Conservation (phyloP, 2,329 filamentous ascomycete genomes). For the Knoxdaviesia proteae region DNA sequence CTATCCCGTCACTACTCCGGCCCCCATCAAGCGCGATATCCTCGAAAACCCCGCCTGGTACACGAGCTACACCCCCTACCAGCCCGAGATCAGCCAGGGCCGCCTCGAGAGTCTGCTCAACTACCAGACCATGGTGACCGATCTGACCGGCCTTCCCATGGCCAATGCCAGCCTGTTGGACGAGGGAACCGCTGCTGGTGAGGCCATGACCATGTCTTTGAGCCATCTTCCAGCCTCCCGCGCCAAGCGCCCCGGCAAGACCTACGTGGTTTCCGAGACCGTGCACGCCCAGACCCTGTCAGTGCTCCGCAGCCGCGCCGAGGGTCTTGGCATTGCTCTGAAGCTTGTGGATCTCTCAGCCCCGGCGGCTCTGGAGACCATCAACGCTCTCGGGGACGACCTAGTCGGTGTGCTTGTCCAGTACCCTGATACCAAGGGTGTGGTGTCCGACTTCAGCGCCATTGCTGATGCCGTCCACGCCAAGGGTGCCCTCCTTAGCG, state of each 20-base stretch:
- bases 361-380: constrained; percentile 34
- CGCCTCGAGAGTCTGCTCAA: constrained; percentile 81
- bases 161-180: constrained; percentile 83
- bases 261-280: constrained; percentile 62
- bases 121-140: constrained; percentile 82
- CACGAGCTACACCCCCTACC: constrained; percentile 93
- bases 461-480: constrained; percentile 62
- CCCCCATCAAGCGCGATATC: constrained; percentile 82
- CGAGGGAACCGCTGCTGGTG: constrained; percentile 78
- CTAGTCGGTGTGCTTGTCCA: constrained; percentile 83
- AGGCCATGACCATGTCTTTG: constrained; percentile 87
- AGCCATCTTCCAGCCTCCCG: constrained; percentile 34
- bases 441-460: constrained; percentile 50
- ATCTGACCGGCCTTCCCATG: constrained; percentile 70
- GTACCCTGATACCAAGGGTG: constrained; percentile 78
- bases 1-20: constrained; percentile 65
- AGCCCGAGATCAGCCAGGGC: constrained; percentile 92
- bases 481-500: constrained; percentile 60
- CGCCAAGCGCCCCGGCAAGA: constrained; percentile 56
- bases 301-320: constrained; percentile 65
- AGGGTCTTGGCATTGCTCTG: constrained; percentile 78
- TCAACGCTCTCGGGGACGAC: constrained; percentile 59
- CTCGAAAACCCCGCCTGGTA: constrained; percentile 93
- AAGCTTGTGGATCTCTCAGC: constrained; percentile 51
- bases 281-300: constrained; percentile 73